Conservation (phyloP, 208 protist species). For the Acanthamoeba quina region DNA sequence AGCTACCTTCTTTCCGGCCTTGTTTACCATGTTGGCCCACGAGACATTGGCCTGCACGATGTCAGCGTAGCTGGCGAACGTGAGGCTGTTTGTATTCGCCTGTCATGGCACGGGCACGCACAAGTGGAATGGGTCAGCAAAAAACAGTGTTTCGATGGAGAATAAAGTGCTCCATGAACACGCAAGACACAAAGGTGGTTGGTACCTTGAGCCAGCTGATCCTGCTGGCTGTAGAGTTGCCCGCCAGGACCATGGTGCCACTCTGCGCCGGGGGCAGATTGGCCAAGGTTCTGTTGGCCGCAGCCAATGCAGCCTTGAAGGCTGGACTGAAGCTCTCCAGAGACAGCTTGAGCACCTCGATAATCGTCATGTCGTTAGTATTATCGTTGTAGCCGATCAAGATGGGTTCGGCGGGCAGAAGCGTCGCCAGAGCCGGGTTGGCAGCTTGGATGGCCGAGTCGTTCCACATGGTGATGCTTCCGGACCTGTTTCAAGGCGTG, state of each 20-base stretch:
- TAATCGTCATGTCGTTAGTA: neutral
- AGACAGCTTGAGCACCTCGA: slow-evolving; percentile 4
- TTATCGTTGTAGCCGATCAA: neutral
- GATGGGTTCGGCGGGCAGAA: slow-evolving; percentile 15
- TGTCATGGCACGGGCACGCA: neutral
- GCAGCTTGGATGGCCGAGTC: slow-evolving; percentile 2
- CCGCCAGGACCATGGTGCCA: neutral
- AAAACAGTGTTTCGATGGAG: too few species aligned
- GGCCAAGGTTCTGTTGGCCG: neutral
- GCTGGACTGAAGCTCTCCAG: neutral
- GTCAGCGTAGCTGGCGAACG: neutral
- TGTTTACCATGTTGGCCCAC: slow-evolving; percentile 34
- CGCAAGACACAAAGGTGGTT: neutral
- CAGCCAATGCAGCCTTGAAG: neutral
- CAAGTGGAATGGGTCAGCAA: neutral
- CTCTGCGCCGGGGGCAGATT: neutral
- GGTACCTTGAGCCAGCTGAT: neutral
- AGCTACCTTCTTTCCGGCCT: neutral
- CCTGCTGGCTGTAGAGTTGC: neutral
- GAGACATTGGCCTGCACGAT: neutral
- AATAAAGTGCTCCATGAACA: neutral
- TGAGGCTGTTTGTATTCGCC: neutral
- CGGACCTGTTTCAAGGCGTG: neutral
- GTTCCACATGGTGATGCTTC: slow-evolving; percentile 39
- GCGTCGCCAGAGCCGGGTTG: neutral